Evolutionary conservation across 202 grass and related monocot genomes (phyloP).

Genomic region (Schoenoplectus tabernaemontani): DNA sequence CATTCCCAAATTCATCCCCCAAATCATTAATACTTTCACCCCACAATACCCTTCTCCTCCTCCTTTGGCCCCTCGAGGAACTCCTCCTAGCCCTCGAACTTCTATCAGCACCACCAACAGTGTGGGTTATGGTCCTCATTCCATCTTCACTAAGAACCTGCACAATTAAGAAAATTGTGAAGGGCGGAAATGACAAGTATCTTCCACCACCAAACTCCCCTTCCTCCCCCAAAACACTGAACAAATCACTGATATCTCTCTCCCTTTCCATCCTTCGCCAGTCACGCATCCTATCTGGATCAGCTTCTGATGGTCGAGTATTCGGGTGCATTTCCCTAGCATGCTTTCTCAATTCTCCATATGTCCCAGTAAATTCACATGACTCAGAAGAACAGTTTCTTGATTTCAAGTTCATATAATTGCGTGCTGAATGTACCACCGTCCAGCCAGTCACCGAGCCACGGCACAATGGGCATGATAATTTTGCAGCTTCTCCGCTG

Average conservation of each 20-base stretch:
- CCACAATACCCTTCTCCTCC: conserved; percentile 25
- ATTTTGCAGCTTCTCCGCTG: conserved; percentile 2
- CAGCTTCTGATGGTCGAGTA: conserved; percentile 27
- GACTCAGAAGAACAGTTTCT: conserved; percentile 67
- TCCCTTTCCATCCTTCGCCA: conserved; percentile 40
- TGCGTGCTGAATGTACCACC: conserved; percentile 52
- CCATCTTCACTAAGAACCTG: conserved; percentile 25
- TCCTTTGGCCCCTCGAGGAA: conserved; percentile 2
- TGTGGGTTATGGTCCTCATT: background rate
- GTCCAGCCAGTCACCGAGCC: conserved; percentile 58
- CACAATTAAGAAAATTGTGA: conserved; percentile 24
- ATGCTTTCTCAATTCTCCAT: conserved; percentile 50
- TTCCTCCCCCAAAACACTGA: conserved; percentile 27
- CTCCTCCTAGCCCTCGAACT: background rate
- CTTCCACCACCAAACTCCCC: background rate
- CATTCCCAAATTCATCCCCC: conserved; percentile 1
- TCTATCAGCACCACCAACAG: background rate
- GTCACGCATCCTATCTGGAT: conserved; percentile 27
- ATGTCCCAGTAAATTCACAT: conserved; percentile 62
- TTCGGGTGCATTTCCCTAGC: conserved; percentile 35
- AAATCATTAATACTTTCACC: conserved; percentile 13
- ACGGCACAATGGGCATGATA: conserved; percentile 68
- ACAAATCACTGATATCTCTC: conserved; percentile 42
- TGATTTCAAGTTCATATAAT: conserved; percentile 60
- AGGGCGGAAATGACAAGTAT: conserved; percentile 12